Base-by-base conservation (phyloP, 331 rosid species). In the Erythrophleum ivorense region DNA sequence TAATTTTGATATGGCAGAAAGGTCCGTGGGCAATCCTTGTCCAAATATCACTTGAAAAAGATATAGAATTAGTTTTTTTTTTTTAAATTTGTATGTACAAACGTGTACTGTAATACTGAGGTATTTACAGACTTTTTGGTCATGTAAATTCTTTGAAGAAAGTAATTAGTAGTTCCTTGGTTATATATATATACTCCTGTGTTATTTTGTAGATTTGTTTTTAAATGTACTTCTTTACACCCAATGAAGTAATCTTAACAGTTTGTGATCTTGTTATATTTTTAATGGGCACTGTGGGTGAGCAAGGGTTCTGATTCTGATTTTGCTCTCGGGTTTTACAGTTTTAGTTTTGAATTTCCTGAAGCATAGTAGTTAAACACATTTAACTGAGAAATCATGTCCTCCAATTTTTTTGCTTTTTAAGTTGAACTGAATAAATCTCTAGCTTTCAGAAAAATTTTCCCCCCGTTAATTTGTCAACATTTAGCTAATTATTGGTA, bases 121-220 rank as follows among this genome's bases (percentile, higher is more conserved):
- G 66, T 46, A 21, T 67, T 73, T 57, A 45, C 78, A 2, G 58
- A 29, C 64, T 70, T 40, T 67, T 31, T 71, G 31, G 64, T 68
- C 58, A 40, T 80, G 80, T 83, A 83, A 76, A 82, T 75, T 65
- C 16, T 19, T 71, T 60, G 3, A 24, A 50, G 57, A 63, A 71
- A 64, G 55, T 49, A 62, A 58, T 71, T 36, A 55, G 6, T 34
- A 69, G 72, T 62, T 82, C 55, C 64, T 12, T 40, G n/a, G 74
- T 76, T 65, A 10, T 79, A 48, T 66, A n/a, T n/a, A 38, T 67
- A 29, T 46, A 53, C 67, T 62, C 21, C 5, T 1, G 53, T 41
- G 54, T 59, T 78, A 68, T 71, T 80, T 57, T 86, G 81, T 43
- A 18, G 55, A 4, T 73, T 33, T 53, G 77, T n/a, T 53, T 18